Evolutionary conservation across 2,329 filamentous ascomycete genomes (phyloP), one percentile per base, ranked within the genome.

Genomic region (Penicillium sp.): DNA sequence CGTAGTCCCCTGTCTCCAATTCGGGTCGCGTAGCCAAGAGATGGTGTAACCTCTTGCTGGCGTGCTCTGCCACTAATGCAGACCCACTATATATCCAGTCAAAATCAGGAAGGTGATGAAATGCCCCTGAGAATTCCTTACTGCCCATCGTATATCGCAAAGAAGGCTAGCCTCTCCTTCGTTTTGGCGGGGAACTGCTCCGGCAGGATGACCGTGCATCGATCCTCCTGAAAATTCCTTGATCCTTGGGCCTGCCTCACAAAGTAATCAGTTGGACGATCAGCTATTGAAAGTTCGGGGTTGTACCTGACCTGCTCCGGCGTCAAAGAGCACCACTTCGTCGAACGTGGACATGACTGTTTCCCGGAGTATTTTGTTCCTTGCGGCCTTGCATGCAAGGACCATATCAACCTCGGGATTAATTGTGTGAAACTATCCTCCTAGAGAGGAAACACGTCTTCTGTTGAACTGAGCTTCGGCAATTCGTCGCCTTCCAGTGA

Each of bases 91-190:
- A 44, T 19, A 44, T 9, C 51, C 46, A 51, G 50, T 53, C 29
- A 45, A 26, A 46, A 57, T 57, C 33, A 42, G 55, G 50, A 57
- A 57, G 46, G 46, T 57, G 29, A 35, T 21, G 29, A 39, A 8
- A 1, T 35, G 50, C 52, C 31, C 27, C 29, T 27, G 33, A 19
- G 42, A 13, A 26, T 33, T 50, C n/a, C 71, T 60, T 63, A 74
- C 72, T 74, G 72, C 52, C 72, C 72, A 49, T 74, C 72, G 56
- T 71, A 74, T 24, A 74, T 60, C 19, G 69, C 71, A 55, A 74
- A 71, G 31, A 69, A 68, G 10, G 66, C 69, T 39, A 74, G 48
- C 26, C 68, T 71, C 13, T 69, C 64, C 6, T 68, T 51, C n/a
- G 61, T 64, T 8, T 61, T 51, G 10, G 60, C 59, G 22, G 69